Base-by-base conservation (phyloP, 2,329 filamentous ascomycete species). In the Fusarium transvaalense region DNA sequence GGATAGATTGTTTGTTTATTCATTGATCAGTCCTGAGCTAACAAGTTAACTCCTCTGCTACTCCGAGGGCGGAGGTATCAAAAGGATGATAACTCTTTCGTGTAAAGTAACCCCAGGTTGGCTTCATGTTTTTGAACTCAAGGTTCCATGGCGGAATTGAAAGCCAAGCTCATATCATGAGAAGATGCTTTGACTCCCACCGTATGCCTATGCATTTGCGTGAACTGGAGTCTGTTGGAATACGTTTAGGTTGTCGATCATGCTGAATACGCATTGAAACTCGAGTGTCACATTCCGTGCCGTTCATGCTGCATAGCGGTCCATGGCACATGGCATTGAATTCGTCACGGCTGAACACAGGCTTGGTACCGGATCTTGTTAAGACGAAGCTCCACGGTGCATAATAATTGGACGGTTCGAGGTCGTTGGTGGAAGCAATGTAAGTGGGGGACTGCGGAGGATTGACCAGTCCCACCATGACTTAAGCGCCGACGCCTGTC, bases 401-500 rank as follows among this genome's bases (percentile, higher is more conserved):
- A 48, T 52, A 41, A 38, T 21, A 45, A 70, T 68, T 64, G 60
- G 61, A 56, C 29, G 53, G 56, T 57, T 78, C 73, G 79, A 76
- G 79, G 75, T 81, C 76, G 80, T 75, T 76, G 74, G 77, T 75
- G 76, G 77, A 80, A 79, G 80, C 77, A 79, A 71, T 58, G 59
- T 47, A 54, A 50, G 68, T 70, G 67, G 68, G 81, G 77, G 61
- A 51, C 48, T 67, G 42, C 50, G 50, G 66, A 69, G 66, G 66
- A 67, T 61, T 68, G 61, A 35, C 56, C 66, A 66, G 64, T 69
- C 72, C 80, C 76, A 76, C 67, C 77, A 71, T 76, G 75, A 76
- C 75, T 79, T 88, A 88, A 88, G 85, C 86, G 86, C 86, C 83
- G 82, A 83, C 78, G 81, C 81, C 82, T 85, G 83, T 82, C 81